A percentile compares a stretch with the other conserved stretches of the same genome.
These are phyloP conservation scores for Keithomyces neogunnii DNA, from an alignment of 2,329 filamentous ascomycete species.

Conservation along the genomic window DNA sequence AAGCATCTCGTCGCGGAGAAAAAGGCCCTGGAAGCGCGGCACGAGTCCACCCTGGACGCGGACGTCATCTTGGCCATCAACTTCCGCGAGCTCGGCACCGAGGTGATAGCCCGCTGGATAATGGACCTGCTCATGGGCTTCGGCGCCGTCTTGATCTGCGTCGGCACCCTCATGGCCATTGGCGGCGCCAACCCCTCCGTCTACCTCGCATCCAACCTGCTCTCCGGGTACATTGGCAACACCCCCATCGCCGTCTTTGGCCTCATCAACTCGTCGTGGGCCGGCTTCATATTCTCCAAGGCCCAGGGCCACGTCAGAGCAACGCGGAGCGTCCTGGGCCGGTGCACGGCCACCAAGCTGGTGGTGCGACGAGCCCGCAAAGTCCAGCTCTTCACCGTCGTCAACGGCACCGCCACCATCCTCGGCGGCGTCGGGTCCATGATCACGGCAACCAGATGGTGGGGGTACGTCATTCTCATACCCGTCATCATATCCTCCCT, in stretches of 20 bases:
- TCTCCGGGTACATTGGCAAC: conserved; percentile 49
- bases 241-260: conserved; percentile 39
- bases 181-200: conserved; percentile 34
- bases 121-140: conserved; percentile 44
- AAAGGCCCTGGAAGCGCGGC: conserved; percentile 2
- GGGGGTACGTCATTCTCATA: conserved; percentile 41
- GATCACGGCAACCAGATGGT: conserved; percentile 41
- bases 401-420: conserved; percentile 37
- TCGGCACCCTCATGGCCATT: conserved; percentile 46
- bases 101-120: conserved; percentile 38
- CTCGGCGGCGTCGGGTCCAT: conserved; percentile 40
- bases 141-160: conserved; percentile 39
- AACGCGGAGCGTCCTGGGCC: conserved; percentile 16
- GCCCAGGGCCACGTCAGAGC: conserved; percentile 28
- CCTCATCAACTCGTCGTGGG: conserved; percentile 40
- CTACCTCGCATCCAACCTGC: conserved; percentile 39
- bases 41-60: conserved; percentile 14
- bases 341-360: conserved; percentile 16
- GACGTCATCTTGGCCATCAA: conserved; percentile 34
- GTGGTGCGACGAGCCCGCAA: conserved; percentile 27
- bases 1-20: conserved; percentile 18
- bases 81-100: conserved; percentile 39
- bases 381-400: conserved; percentile 34
- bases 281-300: conserved; percentile 29
- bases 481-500: conserved; percentile 39